These are phyloP conservation scores for Eucalyptus cloeziana DNA, from an alignment of 345 rosid species.

Conservation along the genomic window DNA sequence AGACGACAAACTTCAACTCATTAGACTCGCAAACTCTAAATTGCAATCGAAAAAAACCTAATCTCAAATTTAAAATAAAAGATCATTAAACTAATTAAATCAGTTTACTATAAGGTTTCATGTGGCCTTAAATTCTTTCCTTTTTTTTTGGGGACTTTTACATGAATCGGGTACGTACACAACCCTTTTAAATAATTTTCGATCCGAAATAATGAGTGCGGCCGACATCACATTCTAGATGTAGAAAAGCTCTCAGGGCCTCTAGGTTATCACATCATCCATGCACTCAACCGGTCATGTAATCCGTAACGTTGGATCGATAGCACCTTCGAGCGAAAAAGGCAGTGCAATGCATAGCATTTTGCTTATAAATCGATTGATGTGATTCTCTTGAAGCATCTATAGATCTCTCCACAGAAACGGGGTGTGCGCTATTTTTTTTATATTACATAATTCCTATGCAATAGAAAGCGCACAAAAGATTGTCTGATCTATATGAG, in stretches of 20 bases:
- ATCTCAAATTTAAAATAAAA: not conserved
- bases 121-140: not conserved
- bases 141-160: not conserved
- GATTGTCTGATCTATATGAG: not conserved
- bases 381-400: not conserved
- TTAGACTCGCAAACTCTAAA: not conserved
- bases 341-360: not conserved
- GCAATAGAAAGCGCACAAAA: not conserved
- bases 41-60: not conserved
- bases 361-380: not conserved
- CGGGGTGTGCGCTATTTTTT: not conserved
- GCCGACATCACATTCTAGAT: not conserved
- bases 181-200: not conserved
- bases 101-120: not conserved
- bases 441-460: not conserved
- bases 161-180: not conserved
- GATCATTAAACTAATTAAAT: not conserved
- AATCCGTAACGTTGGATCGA: not conserved
- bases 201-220: not conserved
- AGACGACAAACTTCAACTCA: not conserved
- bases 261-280: not conserved
- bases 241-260: not conserved
- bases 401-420: not conserved
- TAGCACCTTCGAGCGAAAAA: not conserved
- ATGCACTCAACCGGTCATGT: not conserved